Evolutionary conservation across 352 stramenopile species (phyloP).

Genomic region (Thalassiosira livingstoniorum): DNA sequence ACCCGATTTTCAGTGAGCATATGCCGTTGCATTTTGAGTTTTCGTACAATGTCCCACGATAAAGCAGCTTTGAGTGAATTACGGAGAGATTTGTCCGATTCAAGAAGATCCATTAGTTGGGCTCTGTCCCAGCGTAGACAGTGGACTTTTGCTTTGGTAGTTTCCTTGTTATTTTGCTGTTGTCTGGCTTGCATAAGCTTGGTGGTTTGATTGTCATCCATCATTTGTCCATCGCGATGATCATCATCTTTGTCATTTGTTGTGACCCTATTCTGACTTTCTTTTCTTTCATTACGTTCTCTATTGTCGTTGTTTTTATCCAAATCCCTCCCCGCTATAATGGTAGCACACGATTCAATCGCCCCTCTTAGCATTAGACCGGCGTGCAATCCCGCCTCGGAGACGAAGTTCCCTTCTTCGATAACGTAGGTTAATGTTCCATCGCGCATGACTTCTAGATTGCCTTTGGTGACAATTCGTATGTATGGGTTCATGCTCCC

Average conservation of each 20-base stretch:
- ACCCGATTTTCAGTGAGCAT: conserved; percentile 62
- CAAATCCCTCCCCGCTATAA: conserved; percentile 54
- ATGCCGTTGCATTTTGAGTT: conserved; percentile 77
- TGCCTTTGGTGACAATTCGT: conserved; percentile 72
- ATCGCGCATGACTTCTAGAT: conserved; percentile 72
- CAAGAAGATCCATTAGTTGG: conserved; percentile 76
- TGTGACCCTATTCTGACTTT: not conserved
- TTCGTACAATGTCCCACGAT: conserved; percentile 75
- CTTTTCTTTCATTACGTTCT: not conserved
- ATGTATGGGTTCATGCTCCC: conserved; percentile 70
- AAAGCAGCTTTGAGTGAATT: conserved; percentile 71
- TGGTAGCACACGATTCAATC: conserved; percentile 71
- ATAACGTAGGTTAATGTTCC: conserved; percentile 74
- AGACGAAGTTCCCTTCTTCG: conserved; percentile 80
- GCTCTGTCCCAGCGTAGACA: conserved; percentile 71
- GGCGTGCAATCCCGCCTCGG: conserved; percentile 77
- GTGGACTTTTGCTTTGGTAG: conserved; percentile 30
- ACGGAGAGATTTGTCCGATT: conserved; percentile 59
- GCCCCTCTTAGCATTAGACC: conserved; percentile 68
- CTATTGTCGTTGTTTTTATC: conserved; percentile 7
- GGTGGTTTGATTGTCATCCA: too few species aligned
- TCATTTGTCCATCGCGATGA: too few species aligned
- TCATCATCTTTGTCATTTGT: not conserved
- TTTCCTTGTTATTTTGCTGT: conserved; percentile 16
- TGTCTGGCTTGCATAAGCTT: not conserved